Conservation (phyloP, 164 flowering plant genomes). For the Brasenia schreberi region DNA sequence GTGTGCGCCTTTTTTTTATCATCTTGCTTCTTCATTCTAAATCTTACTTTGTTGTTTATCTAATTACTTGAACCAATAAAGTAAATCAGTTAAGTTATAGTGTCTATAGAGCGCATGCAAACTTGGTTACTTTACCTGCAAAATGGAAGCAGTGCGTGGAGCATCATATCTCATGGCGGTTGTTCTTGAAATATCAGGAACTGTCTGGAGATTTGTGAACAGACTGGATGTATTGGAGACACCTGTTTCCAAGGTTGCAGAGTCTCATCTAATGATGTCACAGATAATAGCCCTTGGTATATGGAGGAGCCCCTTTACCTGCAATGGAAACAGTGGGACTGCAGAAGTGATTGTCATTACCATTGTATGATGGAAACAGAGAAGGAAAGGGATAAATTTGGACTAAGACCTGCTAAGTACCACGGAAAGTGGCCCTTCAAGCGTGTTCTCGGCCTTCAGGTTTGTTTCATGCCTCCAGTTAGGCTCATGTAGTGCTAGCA, state of each 20-base stretch:
- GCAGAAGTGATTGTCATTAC: conserved; percentile 71
- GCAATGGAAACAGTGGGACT: conserved; percentile 89
- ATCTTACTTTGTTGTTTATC: neutral
- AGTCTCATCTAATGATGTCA: conserved; percentile 54
- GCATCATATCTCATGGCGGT: neutral
- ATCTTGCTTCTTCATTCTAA: neutral
- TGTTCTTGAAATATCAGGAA: conserved; percentile 26
- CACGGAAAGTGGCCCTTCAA: conserved; percentile 91
- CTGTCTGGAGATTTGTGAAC: conserved; percentile 64
- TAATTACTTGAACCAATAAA: neutral
- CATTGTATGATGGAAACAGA: conserved; percentile 79
- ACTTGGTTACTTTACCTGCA: neutral
- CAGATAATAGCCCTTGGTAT: conserved; percentile 68
- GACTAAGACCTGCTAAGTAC: conserved; percentile 59
- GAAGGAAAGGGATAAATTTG: conserved; percentile 43
- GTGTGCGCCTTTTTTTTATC: too few species aligned
- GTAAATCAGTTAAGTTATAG: neutral
- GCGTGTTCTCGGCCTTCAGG: conserved; percentile 80
- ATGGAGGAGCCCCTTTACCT: conserved; percentile 76
- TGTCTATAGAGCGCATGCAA: neutral
- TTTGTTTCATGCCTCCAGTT: conserved; percentile 12
- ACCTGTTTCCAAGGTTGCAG: conserved; percentile 71
- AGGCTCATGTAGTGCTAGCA: neutral
- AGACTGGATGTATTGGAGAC: conserved; percentile 68
- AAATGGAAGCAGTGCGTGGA: neutral